These are phyloP conservation scores for Ettlia oleoabundans DNA, from an alignment of 139 green algal species.

Conservation along the genomic window DNA sequence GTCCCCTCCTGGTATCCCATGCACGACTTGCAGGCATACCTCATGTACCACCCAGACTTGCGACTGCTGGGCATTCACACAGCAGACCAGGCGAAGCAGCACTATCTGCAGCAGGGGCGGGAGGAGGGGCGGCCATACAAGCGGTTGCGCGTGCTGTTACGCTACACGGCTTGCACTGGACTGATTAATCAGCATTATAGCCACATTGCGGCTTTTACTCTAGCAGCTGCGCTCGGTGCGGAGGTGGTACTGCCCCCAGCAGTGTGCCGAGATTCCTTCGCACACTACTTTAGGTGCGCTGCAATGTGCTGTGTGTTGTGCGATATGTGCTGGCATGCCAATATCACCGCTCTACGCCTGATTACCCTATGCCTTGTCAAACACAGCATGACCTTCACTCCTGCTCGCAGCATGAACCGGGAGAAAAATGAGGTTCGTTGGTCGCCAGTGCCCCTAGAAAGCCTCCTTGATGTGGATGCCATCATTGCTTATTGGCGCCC, in stretches of 20 bases:
- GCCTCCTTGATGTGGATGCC: constrained; percentile 64
- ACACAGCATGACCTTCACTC: too few species aligned
- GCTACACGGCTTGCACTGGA: constrained; percentile 76
- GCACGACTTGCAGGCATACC: constrained; percentile 51
- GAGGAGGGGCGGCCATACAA: constrained; percentile 52
- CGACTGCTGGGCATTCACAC: constrained; percentile 34
- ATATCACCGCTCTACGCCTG: not conserved
- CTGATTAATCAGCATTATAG: constrained; percentile 83
- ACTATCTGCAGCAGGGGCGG: constrained; percentile 57
- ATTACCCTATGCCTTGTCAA: not conserved
- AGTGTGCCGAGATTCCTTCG: constrained; percentile 68
- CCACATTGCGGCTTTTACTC: constrained; percentile 67
- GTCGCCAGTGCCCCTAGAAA: constrained; percentile 53
- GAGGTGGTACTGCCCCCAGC: constrained; percentile 67
- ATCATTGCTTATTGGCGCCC: constrained; percentile 47
- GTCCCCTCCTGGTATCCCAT: too few species aligned
- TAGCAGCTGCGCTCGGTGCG: constrained; percentile 63
- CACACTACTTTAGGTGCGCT: constrained; percentile 66
- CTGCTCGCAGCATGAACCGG: constrained; percentile 41
- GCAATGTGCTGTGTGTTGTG: not conserved
- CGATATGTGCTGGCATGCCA: not conserved
- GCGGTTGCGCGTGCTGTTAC: constrained; percentile 62
- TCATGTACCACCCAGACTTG: constrained; percentile 67
- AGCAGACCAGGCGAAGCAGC: constrained; percentile 45
- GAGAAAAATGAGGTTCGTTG: constrained; percentile 73